Percentiles rank a stretch among this genome's conserved stretches.
These are phyloP conservation scores for Teunomyces pallodes DNA, from an alignment of 805 yeast genomes.

Conservation along the genomic window DNA sequence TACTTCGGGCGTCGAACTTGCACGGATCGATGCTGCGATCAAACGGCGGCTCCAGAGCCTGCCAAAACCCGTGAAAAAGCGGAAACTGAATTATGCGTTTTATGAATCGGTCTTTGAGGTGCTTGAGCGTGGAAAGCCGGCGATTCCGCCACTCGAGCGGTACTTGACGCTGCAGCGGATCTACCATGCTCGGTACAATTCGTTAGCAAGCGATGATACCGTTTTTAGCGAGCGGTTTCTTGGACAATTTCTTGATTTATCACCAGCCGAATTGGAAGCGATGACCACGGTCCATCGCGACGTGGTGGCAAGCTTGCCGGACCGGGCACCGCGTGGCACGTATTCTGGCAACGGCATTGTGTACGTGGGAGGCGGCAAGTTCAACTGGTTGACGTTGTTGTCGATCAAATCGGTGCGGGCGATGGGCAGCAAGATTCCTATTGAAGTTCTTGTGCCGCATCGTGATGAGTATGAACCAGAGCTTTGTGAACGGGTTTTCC, in stretches of 20 bases:
- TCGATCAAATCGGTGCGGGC: constrained; percentile 65
- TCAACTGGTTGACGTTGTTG: constrained; percentile 66
- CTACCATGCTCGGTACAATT: constrained; percentile 51
- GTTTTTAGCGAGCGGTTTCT: constrained; percentile 55
- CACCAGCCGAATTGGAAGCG: constrained; percentile 39
- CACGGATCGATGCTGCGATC: constrained; percentile 1
- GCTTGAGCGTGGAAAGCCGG: constrained; percentile 45
- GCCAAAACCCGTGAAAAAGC: neutral
- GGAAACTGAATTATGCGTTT: constrained; percentile 37
- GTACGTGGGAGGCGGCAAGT: constrained; percentile 78
- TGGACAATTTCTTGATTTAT: constrained; percentile 46
- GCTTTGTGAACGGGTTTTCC: constrained; percentile 41
- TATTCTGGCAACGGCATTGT: constrained; percentile 55
- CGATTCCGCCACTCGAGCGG: constrained; percentile 36
- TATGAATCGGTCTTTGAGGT: constrained; percentile 43
- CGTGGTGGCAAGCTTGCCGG: constrained; percentile 47
- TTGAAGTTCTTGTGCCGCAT: constrained; percentile 78
- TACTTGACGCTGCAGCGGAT: constrained; percentile 48
- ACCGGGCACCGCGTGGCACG: constrained; percentile 30
- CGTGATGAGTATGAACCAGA: constrained; percentile 68
- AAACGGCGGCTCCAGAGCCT: neutral
- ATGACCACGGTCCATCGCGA: constrained; percentile 47
- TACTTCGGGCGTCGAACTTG: neutral
- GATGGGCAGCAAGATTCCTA: constrained; percentile 66
- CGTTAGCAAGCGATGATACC: constrained; percentile 20